These are phyloP conservation scores for Zymoseptoria brevis DNA, from an alignment of 2,329 filamentous ascomycete genomes.

Conservation along the genomic window DNA sequence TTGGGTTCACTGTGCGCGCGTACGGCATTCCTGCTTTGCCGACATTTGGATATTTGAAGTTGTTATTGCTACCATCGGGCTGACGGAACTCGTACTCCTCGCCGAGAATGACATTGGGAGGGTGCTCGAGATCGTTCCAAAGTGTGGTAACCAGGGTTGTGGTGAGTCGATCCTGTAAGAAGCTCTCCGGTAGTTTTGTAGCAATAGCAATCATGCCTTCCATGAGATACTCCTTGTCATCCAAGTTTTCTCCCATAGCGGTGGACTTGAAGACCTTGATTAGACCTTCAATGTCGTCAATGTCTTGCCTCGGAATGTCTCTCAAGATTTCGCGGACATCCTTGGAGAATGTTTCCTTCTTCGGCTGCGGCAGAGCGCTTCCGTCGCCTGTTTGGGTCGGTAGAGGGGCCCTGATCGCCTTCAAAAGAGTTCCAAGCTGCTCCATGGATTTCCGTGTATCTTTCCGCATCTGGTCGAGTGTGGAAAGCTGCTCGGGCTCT, in stretches of 20 bases:
- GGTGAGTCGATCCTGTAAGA: constrained; percentile 35
- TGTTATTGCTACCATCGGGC: constrained; percentile 47
- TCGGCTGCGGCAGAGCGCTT: constrained; percentile 29
- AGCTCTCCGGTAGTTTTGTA: constrained; percentile 35
- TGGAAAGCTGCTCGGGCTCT: constrained; percentile 16
- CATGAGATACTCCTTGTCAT: constrained; percentile 58
- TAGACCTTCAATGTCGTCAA: constrained; percentile 28
- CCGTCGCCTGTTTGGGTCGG: constrained; percentile 40
- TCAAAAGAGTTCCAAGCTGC: constrained; percentile 23
- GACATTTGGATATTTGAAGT: constrained; percentile 54
- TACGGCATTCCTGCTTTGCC: constrained; percentile 61
- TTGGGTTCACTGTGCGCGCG: constrained; percentile 56
- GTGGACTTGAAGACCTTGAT: constrained; percentile 32
- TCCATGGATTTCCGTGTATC: constrained; percentile 20
- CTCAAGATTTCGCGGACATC: constrained; percentile 17
- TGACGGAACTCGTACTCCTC: constrained; percentile 40
- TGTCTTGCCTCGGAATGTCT: constrained; percentile 21
- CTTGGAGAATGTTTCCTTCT: constrained; percentile 17
- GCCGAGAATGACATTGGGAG: constrained; percentile 38
- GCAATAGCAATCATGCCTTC: constrained; percentile 47
- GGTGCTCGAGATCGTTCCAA: constrained; percentile 43
- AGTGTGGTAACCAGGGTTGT: constrained; percentile 38
- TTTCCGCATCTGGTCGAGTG: constrained; percentile 19
- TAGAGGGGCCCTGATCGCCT: constrained; percentile 26
- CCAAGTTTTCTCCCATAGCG: constrained; percentile 42